Percentiles rank a stretch among this genome's conserved stretches.
Evolutionary conservation across 768 basidiomycete genomes (phyloP).

Genomic region (Crassisporium funariophilum): DNA sequence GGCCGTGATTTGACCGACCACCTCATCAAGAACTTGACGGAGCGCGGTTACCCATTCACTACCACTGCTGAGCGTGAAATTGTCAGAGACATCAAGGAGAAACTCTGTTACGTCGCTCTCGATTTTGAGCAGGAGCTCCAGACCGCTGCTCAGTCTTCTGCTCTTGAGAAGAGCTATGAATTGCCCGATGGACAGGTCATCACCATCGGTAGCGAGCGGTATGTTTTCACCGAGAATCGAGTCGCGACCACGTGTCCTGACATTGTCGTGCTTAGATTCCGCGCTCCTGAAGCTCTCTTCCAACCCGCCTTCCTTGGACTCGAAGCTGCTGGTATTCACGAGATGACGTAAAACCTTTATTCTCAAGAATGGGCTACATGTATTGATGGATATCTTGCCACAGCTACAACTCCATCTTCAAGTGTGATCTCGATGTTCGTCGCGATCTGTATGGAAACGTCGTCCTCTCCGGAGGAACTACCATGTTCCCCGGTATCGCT

Average conservation of each 20-base stretch:
- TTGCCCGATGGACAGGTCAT: conserved; percentile 93
- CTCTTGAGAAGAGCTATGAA: conserved; percentile 92
- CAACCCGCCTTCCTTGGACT: conserved; percentile 89
- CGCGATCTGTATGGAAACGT: conserved; percentile 72
- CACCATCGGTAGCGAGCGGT: conserved; percentile 92
- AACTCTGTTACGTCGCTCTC: conserved; percentile 92
- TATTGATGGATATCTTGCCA: background rate
- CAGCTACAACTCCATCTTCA: conserved; percentile 81
- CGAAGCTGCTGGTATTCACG: conserved; percentile 90
- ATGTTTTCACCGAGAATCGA: conserved; percentile 57
- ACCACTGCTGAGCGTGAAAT: conserved; percentile 94
- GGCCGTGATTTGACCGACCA: conserved; percentile 84
- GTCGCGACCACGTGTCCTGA: conserved; percentile 45
- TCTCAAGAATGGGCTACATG: conserved; percentile 5
- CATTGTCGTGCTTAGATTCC: conserved; percentile 69
- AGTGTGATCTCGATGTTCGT: conserved; percentile 86
- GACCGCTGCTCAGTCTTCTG: conserved; percentile 86
- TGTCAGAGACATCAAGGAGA: conserved; percentile 97
- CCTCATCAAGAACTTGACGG: conserved; percentile 74
- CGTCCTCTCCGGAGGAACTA: conserved; percentile 11
- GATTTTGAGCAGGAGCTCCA: conserved; percentile 94
- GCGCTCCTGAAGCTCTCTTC: conserved; percentile 93
- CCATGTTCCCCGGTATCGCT: conserved; percentile 13
- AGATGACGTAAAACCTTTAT: conserved; percentile 64
- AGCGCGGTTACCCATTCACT: conserved; percentile 93